Evolutionary conservation across 2,329 filamentous ascomycete genomes (phyloP).

Genomic region (Colletotrichum limetticola): DNA sequence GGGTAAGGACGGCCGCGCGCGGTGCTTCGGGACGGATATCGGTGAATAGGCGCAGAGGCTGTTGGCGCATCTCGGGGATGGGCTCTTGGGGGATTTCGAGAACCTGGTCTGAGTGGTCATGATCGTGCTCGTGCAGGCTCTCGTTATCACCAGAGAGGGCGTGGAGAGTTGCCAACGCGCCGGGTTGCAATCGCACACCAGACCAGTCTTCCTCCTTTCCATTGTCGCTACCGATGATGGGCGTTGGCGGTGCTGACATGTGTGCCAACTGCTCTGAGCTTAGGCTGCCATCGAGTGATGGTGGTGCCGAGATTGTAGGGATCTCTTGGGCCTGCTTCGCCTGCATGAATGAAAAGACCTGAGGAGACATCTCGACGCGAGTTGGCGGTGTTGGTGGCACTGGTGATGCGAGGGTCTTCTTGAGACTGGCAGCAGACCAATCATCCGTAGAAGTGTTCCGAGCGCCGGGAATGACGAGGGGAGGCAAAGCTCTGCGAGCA

Average conservation of each 20-base stretch:
- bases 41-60: slow-evolving; percentile 61
- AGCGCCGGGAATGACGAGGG: slow-evolving; percentile 63
- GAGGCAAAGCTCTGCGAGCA: slow-evolving; percentile 52
- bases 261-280: slow-evolving; percentile 88
- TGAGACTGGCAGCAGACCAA: slow-evolving; percentile 58
- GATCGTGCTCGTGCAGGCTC: slow-evolving; percentile 67
- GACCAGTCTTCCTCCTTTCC: slow-evolving; percentile 73
- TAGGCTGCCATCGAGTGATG: slow-evolving; percentile 89
- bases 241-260: slow-evolving; percentile 87
- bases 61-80: slow-evolving; percentile 63
- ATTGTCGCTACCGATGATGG: slow-evolving; percentile 71
- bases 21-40: slow-evolving; percentile 45
- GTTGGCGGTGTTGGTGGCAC: slow-evolving; percentile 72
- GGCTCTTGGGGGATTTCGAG: slow-evolving; percentile 59
- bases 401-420: slow-evolving; percentile 66
- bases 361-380: slow-evolving; percentile 80
- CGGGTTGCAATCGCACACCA: slow-evolving; percentile 80
- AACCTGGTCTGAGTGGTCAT: slow-evolving; percentile 60
- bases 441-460: slow-evolving; percentile 47
- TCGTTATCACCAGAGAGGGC: slow-evolving; percentile 71
- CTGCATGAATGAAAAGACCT: slow-evolving; percentile 77
- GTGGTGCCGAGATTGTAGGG: slow-evolving; percentile 81
- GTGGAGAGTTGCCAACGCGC: slow-evolving; percentile 82
- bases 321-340: slow-evolving; percentile 71
- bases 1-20: slow-evolving; percentile 46